Conservation (phyloP, 371 early-diverging fungal genomes). For the Mucor velutinosus region DNA sequence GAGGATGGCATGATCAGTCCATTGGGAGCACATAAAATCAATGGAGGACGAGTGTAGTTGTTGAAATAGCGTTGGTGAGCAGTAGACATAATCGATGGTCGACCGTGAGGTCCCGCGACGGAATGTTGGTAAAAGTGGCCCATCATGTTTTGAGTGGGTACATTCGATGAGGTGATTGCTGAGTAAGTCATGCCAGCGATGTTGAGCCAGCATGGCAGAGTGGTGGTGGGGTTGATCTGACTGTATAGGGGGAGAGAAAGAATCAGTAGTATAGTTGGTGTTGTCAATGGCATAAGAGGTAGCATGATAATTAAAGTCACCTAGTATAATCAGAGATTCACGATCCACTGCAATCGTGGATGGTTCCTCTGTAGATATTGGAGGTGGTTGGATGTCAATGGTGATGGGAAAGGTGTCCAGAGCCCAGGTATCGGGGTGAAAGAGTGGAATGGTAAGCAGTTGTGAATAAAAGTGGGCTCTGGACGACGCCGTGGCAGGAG, state of each 20-base stretch:
- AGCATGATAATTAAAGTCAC: slow-evolving; percentile 3
- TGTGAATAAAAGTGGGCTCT: not conserved
- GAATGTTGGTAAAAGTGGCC: not conserved
- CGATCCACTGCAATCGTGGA: not conserved
- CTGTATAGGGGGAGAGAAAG: not conserved
- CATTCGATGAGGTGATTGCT: not conserved
- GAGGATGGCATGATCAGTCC: slow-evolving; percentile 15
- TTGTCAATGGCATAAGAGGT: not conserved
- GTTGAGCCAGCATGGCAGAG: not conserved
- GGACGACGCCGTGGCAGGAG: not conserved
- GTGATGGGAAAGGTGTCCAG: too few species aligned
- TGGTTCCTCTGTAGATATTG: not conserved
- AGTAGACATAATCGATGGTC: slow-evolving; percentile 8
- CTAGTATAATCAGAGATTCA: not conserved
- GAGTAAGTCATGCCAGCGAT: not conserved
- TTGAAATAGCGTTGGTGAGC: not conserved
- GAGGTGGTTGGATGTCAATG: not conserved
- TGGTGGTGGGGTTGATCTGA: not conserved
- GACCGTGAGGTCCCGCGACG: not conserved
- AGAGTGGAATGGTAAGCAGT: not conserved
- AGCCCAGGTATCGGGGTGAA: too few species aligned
- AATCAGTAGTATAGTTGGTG: not conserved
- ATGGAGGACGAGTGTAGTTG: not conserved
- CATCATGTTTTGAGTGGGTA: not conserved
- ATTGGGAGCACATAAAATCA: not conserved